phyloP scores from a whole-genome alignment of 768 basidiomycete genomes.

The Lentinula sp. region DNA sequence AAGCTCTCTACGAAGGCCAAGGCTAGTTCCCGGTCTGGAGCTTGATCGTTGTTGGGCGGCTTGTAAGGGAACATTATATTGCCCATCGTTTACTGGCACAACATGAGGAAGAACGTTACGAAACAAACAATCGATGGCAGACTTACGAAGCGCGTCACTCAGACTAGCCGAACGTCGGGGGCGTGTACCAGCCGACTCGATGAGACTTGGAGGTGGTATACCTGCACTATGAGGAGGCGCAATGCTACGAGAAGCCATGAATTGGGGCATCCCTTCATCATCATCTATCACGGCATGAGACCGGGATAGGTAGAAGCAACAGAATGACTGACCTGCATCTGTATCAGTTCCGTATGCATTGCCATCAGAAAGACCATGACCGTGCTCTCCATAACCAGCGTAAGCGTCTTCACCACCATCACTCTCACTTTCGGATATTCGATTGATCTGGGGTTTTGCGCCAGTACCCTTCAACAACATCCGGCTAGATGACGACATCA shows the following conservation, averaged over 20 bases:
- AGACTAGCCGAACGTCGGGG: conserved; percentile 74
- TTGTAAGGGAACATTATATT: conserved; percentile 9
- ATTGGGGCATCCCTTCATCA: conserved; percentile 1
- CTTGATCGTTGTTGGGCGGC: conserved; percentile 15
- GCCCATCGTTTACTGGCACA: conserved; percentile 18
- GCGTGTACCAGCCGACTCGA: conserved; percentile 41
- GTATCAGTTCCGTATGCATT: background rate
- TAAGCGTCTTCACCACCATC: conserved; percentile 30
- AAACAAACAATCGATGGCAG: background rate
- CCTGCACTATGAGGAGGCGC: conserved; percentile 1
- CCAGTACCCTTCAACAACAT: conserved; percentile 7
- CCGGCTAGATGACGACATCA: background rate
- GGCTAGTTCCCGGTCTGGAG: conserved; percentile 37
- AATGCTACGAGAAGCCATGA: background rate
- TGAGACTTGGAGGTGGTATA: conserved; percentile 15
- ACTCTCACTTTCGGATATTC: conserved; percentile 30
- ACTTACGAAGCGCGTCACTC: conserved; percentile 45
- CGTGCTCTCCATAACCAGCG: conserved; percentile 18
- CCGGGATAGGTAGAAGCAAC: background rate
- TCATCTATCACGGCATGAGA: background rate
- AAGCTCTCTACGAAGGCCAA: conserved; percentile 24
- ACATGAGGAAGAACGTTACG: conserved; percentile 16
- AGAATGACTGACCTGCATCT: background rate
- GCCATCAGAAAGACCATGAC: background rate
- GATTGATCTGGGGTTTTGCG: conserved; percentile 33